Percentiles rank a stretch among this genome's conserved stretches.
These are phyloP conservation scores for Dioszegia crocea DNA, from an alignment of 768 basidiomycete species.

Conservation along the genomic window DNA sequence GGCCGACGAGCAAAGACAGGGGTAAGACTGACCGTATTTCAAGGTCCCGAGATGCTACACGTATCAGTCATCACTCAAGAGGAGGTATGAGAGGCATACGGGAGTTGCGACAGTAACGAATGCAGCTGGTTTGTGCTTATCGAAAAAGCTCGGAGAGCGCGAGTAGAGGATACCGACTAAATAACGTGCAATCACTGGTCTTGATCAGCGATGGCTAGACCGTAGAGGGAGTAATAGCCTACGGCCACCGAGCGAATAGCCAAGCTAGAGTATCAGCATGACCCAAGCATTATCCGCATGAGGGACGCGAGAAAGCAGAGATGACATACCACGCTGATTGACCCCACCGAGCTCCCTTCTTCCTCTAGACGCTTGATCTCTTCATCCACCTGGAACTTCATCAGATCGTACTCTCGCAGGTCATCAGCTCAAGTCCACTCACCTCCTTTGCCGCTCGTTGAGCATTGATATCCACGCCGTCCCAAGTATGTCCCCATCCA, in stretches of 20 bases:
- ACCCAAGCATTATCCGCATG: background rate
- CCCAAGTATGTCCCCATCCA: constrained; percentile 38
- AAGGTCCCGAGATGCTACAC: constrained; percentile 41
- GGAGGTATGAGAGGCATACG: constrained; percentile 10
- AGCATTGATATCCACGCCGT: constrained; percentile 47
- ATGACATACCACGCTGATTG: constrained; percentile 28
- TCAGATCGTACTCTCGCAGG: too few species aligned
- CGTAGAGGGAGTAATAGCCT: constrained; percentile 10
- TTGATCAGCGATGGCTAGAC: background rate
- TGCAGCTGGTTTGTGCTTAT: constrained; percentile 30
- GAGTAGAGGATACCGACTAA: constrained; percentile 39
- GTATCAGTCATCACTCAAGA: background rate
- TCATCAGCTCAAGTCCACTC: constrained; percentile 7
- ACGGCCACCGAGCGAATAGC: constrained; percentile 47
- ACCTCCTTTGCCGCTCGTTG: constrained; percentile 34
- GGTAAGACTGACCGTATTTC: constrained; percentile 26
- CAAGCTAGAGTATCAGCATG: constrained; percentile 26
- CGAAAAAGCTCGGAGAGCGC: constrained; percentile 34
- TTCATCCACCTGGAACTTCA: constrained; percentile 18
- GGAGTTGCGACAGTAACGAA: constrained; percentile 47
- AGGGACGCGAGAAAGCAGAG: too few species aligned
- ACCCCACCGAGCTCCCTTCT: constrained; percentile 21
- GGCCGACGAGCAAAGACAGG: background rate
- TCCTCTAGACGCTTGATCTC: constrained; percentile 36
- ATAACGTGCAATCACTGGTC: constrained; percentile 40